phyloP scores from a whole-genome alignment of 768 basidiomycete species.

The Amanita thiersii region DNA sequence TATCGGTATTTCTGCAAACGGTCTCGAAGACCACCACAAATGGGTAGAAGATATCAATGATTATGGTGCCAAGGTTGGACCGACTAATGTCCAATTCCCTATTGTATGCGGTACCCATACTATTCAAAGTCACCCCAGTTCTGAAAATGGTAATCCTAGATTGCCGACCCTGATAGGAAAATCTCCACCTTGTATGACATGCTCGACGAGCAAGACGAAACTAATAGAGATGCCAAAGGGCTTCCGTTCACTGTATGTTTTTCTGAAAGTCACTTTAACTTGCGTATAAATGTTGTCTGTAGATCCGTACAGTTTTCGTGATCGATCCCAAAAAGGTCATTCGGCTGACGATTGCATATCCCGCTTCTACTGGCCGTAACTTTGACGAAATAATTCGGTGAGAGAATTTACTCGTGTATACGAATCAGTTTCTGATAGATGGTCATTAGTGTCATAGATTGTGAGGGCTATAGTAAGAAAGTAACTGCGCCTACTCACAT shows the following conservation, averaged over 20 bases:
- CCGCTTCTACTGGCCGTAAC: slow-evolving; percentile 93
- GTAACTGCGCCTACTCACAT: slow-evolving; percentile 23
- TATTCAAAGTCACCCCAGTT: slow-evolving; percentile 1
- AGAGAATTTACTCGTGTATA: slow-evolving; percentile 10
- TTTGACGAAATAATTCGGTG: slow-evolving; percentile 58
- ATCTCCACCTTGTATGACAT: slow-evolving; percentile 88
- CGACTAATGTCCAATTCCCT: slow-evolving; percentile 81
- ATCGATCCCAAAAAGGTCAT: slow-evolving; percentile 97
- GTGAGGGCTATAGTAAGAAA: slow-evolving; percentile 21
- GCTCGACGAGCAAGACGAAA: slow-evolving; percentile 92
- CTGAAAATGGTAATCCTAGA: slow-evolving; percentile 34
- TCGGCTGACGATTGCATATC: slow-evolving; percentile 84
- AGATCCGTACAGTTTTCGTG: slow-evolving; percentile 95
- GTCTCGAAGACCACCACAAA: slow-evolving; percentile 70
- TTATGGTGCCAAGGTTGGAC: slow-evolving; percentile 59
- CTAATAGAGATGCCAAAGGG: slow-evolving; percentile 79
- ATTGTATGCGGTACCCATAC: slow-evolving; percentile 51
- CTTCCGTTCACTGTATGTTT: slow-evolving; percentile 81
- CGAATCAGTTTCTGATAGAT: not conserved
- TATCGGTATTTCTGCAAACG: slow-evolving; percentile 90
- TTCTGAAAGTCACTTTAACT: slow-evolving; percentile 5
- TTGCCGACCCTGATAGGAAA: slow-evolving; percentile 85
- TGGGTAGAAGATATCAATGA: slow-evolving; percentile 90
- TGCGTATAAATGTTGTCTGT: slow-evolving; percentile 3
- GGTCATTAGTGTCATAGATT: slow-evolving; percentile 62